Conservation (phyloP, 441 rosid species). For the Populus hybrid region DNA sequence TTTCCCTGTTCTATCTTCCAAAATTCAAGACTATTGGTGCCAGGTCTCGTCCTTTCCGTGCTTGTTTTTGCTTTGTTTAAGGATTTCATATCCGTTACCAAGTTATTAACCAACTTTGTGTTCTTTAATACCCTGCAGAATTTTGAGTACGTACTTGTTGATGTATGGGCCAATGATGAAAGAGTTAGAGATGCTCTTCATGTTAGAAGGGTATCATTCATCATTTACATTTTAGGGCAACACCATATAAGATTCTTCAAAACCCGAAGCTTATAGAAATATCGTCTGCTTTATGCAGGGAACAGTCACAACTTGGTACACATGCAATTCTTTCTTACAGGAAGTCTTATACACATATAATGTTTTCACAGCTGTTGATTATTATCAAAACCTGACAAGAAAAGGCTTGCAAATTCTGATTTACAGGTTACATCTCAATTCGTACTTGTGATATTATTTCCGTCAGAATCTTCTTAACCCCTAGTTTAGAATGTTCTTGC, state of each 20-base stretch:
- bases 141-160: conserved; percentile 18
- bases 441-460: background rate
- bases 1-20: conserved; percentile 3
- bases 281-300: conserved; percentile 19
- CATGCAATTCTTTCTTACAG: conserved; percentile 25
- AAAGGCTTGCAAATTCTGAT: conserved; percentile 27
- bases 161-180: conserved; percentile 30
- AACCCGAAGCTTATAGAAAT: background rate
- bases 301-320: conserved; percentile 20
- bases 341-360: conserved; percentile 14
- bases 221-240: background rate
- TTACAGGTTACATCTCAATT: conserved; percentile 18
- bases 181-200: conserved; percentile 30
- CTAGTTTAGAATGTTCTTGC: background rate
- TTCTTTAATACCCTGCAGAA: conserved; percentile 13
- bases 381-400: conserved; percentile 29
- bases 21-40: conserved; percentile 23
- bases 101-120: background rate
- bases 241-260: background rate
- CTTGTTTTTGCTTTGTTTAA: background rate
- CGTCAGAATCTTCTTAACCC: background rate
- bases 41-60: conserved; percentile 13
- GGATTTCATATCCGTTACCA: background rate
- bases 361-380: conserved; percentile 17
- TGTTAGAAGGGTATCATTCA: conserved; percentile 25